phyloP scores from a whole-genome alignment of 139 green algal species.

The Marvania coccoides region DNA sequence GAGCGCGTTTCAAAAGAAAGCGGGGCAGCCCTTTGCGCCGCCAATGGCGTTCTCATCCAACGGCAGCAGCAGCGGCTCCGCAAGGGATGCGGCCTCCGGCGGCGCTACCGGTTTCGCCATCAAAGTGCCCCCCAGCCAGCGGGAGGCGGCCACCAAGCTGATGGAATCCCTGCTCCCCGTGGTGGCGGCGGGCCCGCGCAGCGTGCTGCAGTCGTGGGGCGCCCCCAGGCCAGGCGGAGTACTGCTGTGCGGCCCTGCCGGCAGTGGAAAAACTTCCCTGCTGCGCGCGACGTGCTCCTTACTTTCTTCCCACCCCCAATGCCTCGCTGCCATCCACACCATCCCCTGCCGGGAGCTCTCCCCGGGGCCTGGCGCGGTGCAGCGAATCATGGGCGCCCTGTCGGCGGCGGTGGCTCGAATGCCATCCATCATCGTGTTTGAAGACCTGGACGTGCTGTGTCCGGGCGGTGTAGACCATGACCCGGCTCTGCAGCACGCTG shows the following conservation, averaged over 20 bases:
- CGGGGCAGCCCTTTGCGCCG: too few relatives aligned
- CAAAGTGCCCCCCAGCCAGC: not conserved
- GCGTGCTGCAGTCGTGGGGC: slow-evolving; percentile 23
- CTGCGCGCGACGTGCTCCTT: slow-evolving; percentile 13
- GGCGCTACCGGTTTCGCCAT: not conserved
- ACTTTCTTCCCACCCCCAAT: slow-evolving; percentile 16
- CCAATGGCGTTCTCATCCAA: too few relatives aligned
- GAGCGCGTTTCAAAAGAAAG: too few relatives aligned
- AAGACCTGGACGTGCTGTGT: slow-evolving; percentile 71
- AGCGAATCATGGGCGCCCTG: slow-evolving; percentile 21
- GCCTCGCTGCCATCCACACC: slow-evolving; percentile 25
- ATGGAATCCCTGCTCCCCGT: slow-evolving; percentile 12
- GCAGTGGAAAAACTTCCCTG: slow-evolving; percentile 50
- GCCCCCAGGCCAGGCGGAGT: slow-evolving; percentile 33
- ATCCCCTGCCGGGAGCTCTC: slow-evolving; percentile 44
- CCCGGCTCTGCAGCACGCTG: not conserved
- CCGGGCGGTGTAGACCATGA: slow-evolving; percentile 19
- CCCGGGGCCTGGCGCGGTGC: slow-evolving; percentile 14
- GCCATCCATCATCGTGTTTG: slow-evolving; percentile 70
- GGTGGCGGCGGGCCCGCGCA: slow-evolving; percentile 14
- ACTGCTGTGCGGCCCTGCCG: slow-evolving; percentile 39
- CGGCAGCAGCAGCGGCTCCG: too few relatives aligned
- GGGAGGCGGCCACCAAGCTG: not conserved
- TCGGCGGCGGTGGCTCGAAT: slow-evolving; percentile 39
- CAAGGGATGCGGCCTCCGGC: too few relatives aligned